A percentile compares a stretch with the other conserved stretches of the same genome.
phyloP scores from a whole-genome alignment of 495 filamentous ascomycete genomes.

The Halenospora varia region DNA sequence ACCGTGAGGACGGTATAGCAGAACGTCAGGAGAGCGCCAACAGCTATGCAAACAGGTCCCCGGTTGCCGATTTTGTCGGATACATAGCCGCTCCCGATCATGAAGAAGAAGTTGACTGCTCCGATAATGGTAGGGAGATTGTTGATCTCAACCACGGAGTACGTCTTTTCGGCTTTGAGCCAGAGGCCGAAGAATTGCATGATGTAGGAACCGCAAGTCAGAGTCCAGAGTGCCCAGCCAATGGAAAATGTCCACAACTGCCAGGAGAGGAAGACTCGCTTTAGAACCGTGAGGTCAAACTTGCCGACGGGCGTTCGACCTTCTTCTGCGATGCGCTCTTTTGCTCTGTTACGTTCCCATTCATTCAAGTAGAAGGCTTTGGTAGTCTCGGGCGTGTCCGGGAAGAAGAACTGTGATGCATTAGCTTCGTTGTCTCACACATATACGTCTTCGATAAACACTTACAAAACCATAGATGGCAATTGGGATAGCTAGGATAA shows the following conservation, averaged over 20 bases:
- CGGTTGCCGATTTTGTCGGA: conserved; percentile 29
- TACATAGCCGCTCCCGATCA: conserved; percentile 5
- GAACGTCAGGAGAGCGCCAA: conserved; percentile 37
- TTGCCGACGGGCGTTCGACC: conserved; percentile 26
- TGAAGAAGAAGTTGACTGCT: conserved; percentile 31
- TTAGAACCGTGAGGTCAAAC: conserved; percentile 33
- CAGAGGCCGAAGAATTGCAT: conserved; percentile 33
- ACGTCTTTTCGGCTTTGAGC: conserved; percentile 29
- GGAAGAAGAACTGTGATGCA: conserved; percentile 46
- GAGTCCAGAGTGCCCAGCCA: neutral
- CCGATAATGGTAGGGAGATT: conserved; percentile 42
- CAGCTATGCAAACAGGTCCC: conserved; percentile 44
- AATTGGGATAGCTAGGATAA: conserved; percentile 41
- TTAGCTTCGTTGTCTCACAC: no score
- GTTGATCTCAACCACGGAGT: conserved; percentile 40
- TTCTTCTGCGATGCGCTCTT: conserved; percentile 30
- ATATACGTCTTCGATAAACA: no score
- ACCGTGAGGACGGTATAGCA: conserved; percentile 39
- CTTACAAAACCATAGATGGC: conserved; percentile 47
- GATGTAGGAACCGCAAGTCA: conserved; percentile 8
- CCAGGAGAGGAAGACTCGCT: conserved; percentile 34
- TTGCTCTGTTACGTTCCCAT: conserved; percentile 40
- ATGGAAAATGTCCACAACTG: conserved; percentile 31
- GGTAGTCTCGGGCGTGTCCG: conserved; percentile 52
- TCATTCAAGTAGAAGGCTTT: conserved; percentile 44